Evolutionary conservation across 2,329 filamentous ascomycete species (phyloP).

Genomic region (Neodidymelliopsis sp.): DNA sequence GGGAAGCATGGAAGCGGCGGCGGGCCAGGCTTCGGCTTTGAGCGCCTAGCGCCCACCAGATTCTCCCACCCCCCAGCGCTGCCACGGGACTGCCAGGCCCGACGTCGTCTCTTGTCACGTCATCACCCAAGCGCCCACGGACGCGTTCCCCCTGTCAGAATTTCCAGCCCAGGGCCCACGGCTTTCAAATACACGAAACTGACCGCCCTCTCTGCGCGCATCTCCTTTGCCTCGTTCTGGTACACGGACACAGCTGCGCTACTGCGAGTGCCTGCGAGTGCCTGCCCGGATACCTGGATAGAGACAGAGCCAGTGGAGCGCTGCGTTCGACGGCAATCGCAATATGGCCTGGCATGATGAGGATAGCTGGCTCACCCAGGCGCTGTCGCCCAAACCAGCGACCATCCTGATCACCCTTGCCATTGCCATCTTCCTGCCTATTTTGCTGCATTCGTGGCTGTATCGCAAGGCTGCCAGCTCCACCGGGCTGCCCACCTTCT

Average conservation of each 20-base stretch:
- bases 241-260: constrained; percentile 14
- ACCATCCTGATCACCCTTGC: constrained; percentile 72
- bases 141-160: constrained; percentile 9
- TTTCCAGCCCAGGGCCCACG: constrained; percentile 10
- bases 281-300: constrained; percentile 3
- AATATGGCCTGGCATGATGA: constrained; percentile 49
- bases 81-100: constrained; percentile 17
- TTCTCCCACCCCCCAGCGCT: constrained; percentile 4
- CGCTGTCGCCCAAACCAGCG: constrained; percentile 54
- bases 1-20: constrained; percentile 15
- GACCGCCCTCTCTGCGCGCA: constrained; percentile 18
- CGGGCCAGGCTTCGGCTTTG: constrained; percentile 15
- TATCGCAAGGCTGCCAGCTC: constrained; percentile 72
- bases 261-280: constrained; percentile 12
- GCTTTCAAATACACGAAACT: constrained; percentile 15
- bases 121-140: constrained; percentile 23
- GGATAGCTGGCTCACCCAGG: constrained; percentile 56
- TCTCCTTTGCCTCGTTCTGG: constrained; percentile 11
- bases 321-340: background rate
- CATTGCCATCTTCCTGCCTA: constrained; percentile 74
- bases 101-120: constrained; percentile 25
- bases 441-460: constrained; percentile 79
- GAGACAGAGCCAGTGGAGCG: background rate
- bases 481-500: constrained; percentile 72
- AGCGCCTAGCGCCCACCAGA: constrained; percentile 12